Percentiles rank a stretch among this genome's conserved stretches.
phyloP scores from a whole-genome alignment of 108 stramenopile species.

The Cyclotella atomus region DNA sequence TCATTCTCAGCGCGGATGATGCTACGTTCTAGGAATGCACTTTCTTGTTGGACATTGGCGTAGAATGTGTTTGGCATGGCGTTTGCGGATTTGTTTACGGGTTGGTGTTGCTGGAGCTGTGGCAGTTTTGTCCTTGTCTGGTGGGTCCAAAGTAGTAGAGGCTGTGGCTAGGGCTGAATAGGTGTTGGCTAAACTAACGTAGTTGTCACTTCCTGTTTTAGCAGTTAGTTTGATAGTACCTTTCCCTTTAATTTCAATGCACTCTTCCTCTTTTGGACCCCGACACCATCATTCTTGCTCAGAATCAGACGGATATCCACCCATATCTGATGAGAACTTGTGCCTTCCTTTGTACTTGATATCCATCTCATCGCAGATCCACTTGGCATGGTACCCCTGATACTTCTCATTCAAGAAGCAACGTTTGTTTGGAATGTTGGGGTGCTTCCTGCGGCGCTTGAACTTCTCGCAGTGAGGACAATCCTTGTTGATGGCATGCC shows the following conservation, averaged over 20 bases:
- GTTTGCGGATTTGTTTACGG: background rate
- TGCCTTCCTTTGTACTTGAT: constrained; percentile 4
- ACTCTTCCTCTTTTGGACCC: constrained; percentile 9
- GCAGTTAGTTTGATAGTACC: background rate
- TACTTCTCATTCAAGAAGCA: constrained; percentile 8
- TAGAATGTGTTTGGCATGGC: no score
- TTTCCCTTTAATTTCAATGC: constrained; percentile 4
- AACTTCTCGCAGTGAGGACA: background rate
- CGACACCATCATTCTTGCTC: constrained; percentile 12
- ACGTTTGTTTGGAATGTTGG: background rate
- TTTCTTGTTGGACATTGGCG: background rate
- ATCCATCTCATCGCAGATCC: constrained; percentile 11
- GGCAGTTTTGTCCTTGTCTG: background rate
- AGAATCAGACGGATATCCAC: background rate
- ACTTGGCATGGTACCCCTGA: constrained; percentile 9
- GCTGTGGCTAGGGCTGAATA: background rate
- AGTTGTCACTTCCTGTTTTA: background rate
- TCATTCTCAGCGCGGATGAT: background rate
- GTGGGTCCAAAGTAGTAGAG: background rate
- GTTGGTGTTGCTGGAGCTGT: background rate
- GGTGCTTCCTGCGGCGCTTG: background rate
- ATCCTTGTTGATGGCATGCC: constrained; percentile 1
- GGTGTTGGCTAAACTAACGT: background rate
- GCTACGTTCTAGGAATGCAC: background rate
- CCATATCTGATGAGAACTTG: constrained; percentile 8